Conservation (phyloP, 768 basidiomycete genomes). For the Hygrophorus russula region DNA sequence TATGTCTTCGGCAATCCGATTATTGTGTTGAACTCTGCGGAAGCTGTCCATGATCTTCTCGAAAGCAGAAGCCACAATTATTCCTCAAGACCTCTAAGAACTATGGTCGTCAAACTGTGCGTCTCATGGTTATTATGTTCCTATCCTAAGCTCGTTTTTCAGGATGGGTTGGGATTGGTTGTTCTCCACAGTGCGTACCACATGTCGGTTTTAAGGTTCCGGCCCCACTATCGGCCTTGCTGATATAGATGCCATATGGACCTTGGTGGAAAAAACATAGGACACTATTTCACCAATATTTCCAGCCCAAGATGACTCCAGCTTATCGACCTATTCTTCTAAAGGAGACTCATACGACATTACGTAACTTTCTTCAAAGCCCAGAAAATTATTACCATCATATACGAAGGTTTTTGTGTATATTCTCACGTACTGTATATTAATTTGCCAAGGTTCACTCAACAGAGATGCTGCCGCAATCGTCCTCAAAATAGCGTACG, state of each 20-base stretch:
- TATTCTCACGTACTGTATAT: neutral
- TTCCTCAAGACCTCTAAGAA: slow-evolving; percentile 28
- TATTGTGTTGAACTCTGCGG: slow-evolving; percentile 32
- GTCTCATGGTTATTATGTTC: slow-evolving; percentile 8
- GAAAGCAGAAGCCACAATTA: slow-evolving; percentile 34
- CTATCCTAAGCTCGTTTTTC: neutral
- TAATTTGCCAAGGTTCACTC: no score
- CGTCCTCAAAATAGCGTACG: slow-evolving; percentile 30
- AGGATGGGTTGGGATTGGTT: slow-evolving; percentile 41
- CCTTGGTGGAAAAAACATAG: slow-evolving; percentile 24
- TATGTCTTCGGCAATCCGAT: slow-evolving; percentile 33
- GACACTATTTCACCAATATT: slow-evolving; percentile 26
- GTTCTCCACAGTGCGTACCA: slow-evolving; percentile 18
- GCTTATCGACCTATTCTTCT: slow-evolving; percentile 19
- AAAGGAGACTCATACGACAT: slow-evolving; percentile 25
- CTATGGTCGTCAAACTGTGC: slow-evolving; percentile 34
- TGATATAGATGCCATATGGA: slow-evolving; percentile 20
- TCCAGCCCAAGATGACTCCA: slow-evolving; percentile 16
- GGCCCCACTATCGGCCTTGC: neutral
- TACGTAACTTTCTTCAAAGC: slow-evolving; percentile 24
- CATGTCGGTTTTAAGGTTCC: no score
- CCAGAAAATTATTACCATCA: slow-evolving; percentile 26
- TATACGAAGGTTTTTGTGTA: slow-evolving; percentile 21
- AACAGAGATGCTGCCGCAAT: slow-evolving; percentile 25
- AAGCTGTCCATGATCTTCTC: slow-evolving; percentile 30